phyloP scores from a whole-genome alignment of 2,329 filamentous ascomycete species.

The Beauveria sp. region DNA sequence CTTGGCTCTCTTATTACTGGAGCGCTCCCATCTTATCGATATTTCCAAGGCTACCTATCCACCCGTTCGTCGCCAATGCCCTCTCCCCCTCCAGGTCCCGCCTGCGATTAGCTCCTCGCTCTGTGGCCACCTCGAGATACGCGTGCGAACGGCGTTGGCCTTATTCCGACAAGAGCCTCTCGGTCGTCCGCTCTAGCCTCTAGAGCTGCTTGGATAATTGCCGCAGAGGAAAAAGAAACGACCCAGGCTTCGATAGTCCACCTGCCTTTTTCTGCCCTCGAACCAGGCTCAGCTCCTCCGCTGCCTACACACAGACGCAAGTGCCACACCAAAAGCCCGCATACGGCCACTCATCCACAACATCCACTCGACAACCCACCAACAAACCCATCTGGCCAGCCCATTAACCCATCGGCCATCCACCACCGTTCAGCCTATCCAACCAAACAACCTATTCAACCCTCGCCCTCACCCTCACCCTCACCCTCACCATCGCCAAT shows the following conservation, averaged over 20 bases:
- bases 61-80: not conserved
- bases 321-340: not conserved
- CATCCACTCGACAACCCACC: constrained; percentile 4
- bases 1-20: too few species aligned
- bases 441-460: not conserved
- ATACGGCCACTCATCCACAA: not conserved
- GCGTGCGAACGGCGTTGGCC: not conserved
- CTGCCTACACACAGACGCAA: not conserved
- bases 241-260: not conserved
- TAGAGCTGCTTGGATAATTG: not conserved
- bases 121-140: not conserved
- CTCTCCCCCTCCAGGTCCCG: not conserved
- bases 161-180: not conserved
- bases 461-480: not conserved
- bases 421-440: not conserved
- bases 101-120: not conserved
- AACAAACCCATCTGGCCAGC: not conserved
- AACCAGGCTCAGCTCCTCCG: constrained; percentile 4
- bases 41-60: not conserved
- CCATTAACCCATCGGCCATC: not conserved
- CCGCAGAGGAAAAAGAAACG: not conserved
- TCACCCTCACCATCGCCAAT: not conserved
- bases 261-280: not conserved
- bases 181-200: not conserved
- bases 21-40: too few species aligned